Conservation (phyloP, 148 eudicot genomes). For the Gaultheria prostrata region DNA sequence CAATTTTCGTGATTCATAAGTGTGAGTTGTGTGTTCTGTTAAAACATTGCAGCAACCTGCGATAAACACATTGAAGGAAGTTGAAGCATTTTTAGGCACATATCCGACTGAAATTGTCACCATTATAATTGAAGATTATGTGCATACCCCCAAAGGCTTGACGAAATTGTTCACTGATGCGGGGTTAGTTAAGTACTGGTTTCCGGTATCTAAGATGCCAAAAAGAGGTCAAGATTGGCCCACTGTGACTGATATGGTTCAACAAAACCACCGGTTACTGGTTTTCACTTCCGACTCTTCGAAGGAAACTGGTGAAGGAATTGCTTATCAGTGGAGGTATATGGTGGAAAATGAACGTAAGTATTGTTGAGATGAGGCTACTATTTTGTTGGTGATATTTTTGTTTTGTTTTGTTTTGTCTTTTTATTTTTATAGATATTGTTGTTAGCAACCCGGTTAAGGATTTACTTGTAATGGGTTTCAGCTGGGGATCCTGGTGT, state of each 20-base stretch:
- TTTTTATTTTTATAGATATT: not conserved
- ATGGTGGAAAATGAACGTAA: conserved; percentile 92
- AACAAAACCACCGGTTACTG: conserved; percentile 68
- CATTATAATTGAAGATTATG: conserved; percentile 98
- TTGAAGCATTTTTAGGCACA: conserved; percentile 78
- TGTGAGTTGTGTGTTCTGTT: conserved; percentile 1
- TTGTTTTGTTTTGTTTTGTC: no score
- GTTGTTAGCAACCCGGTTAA: conserved; percentile 12
- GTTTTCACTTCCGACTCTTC: conserved; percentile 97
- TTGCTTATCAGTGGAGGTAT: conserved; percentile 98
- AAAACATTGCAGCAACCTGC: conserved; percentile 67
- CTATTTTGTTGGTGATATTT: not conserved
- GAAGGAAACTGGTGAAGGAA: conserved; percentile 86
- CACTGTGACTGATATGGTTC: conserved; percentile 74
- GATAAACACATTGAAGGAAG: conserved; percentile 76
- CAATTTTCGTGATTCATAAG: not conserved
- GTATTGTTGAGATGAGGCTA: conserved; percentile 19
- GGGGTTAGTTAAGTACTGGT: conserved; percentile 89
- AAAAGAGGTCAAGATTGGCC: conserved; percentile 94
- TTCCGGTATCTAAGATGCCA: conserved; percentile 89
- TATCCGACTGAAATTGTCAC: conserved; percentile 88
- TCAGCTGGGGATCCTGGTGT: conserved; percentile 96
- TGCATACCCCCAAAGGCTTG: conserved; percentile 80
- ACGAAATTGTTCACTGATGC: conserved; percentile 73
- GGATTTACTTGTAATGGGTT: conserved; percentile 18